Evolutionary conservation across 768 basidiomycete genomes (phyloP).

Genomic region (Thelephora ganbajun): DNA sequence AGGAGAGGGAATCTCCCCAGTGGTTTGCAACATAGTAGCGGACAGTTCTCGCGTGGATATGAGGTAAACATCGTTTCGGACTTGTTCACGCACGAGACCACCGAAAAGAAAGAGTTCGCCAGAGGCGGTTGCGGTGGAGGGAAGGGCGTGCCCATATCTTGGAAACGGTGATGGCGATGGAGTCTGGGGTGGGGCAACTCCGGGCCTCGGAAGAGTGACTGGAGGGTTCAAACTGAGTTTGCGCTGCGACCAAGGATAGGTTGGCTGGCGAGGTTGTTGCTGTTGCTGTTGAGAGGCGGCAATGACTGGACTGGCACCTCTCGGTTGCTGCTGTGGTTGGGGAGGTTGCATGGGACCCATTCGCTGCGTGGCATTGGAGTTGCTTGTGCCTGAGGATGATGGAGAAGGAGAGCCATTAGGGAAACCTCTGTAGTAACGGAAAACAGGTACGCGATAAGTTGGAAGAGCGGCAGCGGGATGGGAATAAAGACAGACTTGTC

Average conservation of each 20-base stretch:
- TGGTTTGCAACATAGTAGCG: conserved; percentile 73
- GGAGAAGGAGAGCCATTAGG: conserved; percentile 7
- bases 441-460: conserved; percentile 2
- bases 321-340: conserved; percentile 9
- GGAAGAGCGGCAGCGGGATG: conserved; percentile 2
- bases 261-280: conserved; percentile 25
- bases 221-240: conserved; percentile 61
- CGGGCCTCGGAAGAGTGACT: conserved; percentile 46
- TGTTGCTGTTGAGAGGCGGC: conserved; percentile 7
- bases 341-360: neutral
- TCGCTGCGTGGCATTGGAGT: conserved; percentile 4
- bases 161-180: conserved; percentile 88
- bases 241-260: conserved; percentile 77
- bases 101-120: conserved; percentile 97
- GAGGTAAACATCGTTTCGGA: conserved; percentile 89
- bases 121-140: conserved; percentile 54
- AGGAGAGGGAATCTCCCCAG: conserved; percentile 76
- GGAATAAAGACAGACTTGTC: conserved; percentile 13
- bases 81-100: conserved; percentile 82
- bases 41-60: conserved; percentile 70
- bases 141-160: conserved; percentile 89
- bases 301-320: conserved; percentile 4
- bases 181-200: conserved; percentile 43
- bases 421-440: neutral
- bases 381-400: conserved; percentile 13